Evolutionary conservation across 2,329 filamentous ascomycete species (phyloP).

Genomic region (Diplodia scrobiculata): DNA sequence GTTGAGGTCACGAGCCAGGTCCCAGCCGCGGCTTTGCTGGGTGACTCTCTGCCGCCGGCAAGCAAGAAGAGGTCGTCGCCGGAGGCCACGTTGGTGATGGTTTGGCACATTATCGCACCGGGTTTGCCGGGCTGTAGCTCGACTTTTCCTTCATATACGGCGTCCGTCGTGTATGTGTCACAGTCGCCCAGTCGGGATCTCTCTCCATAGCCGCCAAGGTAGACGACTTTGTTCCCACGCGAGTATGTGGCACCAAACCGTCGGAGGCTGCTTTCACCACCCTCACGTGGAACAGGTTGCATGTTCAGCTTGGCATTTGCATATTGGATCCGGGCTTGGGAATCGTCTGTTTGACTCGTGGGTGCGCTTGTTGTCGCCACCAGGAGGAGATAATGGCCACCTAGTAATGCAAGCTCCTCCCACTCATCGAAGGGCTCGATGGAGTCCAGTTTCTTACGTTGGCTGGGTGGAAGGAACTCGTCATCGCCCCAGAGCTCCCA

Average conservation of each 20-base stretch:
- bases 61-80: constrained; percentile 63
- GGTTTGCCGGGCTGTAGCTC: background rate
- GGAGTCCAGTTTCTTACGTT: constrained; percentile 65
- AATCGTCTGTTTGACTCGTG: background rate
- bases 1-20: constrained; percentile 8
- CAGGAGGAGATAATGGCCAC: constrained; percentile 80
- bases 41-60: constrained; percentile 77
- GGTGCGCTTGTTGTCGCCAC: constrained; percentile 54
- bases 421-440: constrained; percentile 91
- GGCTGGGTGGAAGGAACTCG: constrained; percentile 61
- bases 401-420: constrained; percentile 89
- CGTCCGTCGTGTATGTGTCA: constrained; percentile 45
- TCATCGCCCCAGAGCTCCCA: constrained; percentile 81
- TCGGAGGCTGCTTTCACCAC: constrained; percentile 36
- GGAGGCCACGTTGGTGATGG: constrained; percentile 63
- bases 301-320: background rate
- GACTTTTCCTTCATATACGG: background rate
- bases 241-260: constrained; percentile 47
- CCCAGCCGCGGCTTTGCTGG: constrained; percentile 60
- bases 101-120: constrained; percentile 67
- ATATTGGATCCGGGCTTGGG: background rate
- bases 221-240: constrained; percentile 40
- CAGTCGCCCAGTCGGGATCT: constrained; percentile 54
- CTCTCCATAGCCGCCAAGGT: constrained; percentile 51
- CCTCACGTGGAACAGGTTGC: background rate